phyloP scores from a whole-genome alignment of 169 alveolate genomes.

The Plasmodium cynomolgi region DNA sequence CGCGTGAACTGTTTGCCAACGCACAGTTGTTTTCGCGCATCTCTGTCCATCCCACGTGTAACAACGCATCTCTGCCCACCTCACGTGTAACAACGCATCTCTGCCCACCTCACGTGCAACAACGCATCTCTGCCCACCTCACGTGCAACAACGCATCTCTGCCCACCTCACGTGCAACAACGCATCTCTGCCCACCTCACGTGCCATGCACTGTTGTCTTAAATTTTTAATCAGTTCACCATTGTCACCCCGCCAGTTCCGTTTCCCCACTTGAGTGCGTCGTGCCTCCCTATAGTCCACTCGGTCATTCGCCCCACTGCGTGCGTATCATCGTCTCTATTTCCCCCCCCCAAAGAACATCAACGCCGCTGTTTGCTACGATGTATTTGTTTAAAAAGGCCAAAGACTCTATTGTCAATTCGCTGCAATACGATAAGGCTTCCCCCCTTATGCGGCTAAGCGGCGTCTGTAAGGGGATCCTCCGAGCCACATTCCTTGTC shows the following conservation, averaged over 20 bases:
- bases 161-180: not conserved
- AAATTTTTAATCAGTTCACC: not conserved
- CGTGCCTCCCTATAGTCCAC: not conserved
- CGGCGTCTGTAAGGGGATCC: slow-evolving; percentile 29
- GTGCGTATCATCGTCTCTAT: not conserved
- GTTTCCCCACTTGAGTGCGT: not conserved
- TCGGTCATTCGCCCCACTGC: not conserved
- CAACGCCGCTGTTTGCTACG: not conserved
- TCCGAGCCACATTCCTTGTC: slow-evolving; percentile 12
- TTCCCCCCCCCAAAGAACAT: not conserved
- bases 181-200: not conserved
- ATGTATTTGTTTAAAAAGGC: slow-evolving; percentile 72
- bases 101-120: too few relatives aligned
- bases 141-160: too few relatives aligned
- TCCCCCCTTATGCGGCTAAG: slow-evolving; percentile 36
- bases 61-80: not conserved
- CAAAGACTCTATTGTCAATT: slow-evolving; percentile 46
- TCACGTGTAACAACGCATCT: too few relatives aligned
- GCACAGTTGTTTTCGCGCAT: not conserved
- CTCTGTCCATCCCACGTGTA: not conserved
- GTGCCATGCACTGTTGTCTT: not conserved
- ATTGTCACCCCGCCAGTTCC: not conserved
- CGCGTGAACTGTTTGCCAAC: not conserved
- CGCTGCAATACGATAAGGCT: slow-evolving; percentile 32
- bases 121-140: not conserved